phyloP scores from a whole-genome alignment of 75 land plant genomes.

The Isoetes taiwanensis region DNA sequence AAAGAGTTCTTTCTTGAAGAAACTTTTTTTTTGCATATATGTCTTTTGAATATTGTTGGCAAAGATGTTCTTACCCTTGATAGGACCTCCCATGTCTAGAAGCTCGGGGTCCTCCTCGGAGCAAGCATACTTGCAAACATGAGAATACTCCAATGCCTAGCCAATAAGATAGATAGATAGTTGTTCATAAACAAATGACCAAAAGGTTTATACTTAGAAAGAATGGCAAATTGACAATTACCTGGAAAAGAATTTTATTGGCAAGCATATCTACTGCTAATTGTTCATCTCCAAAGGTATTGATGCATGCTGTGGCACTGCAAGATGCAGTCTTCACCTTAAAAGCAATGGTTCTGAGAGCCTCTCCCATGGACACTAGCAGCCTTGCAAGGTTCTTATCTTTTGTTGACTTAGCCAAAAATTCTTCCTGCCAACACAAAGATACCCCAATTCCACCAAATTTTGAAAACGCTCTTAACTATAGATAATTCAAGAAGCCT shows the following conservation, averaged over 20 bases:
- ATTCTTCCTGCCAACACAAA: slow-evolving; percentile 59
- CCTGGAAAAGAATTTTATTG: slow-evolving; percentile 92
- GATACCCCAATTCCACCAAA: neutral
- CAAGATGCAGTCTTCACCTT: slow-evolving; percentile 96
- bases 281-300: slow-evolving; percentile 94
- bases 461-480: no score
- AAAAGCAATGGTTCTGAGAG: slow-evolving; percentile 81
- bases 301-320: slow-evolving; percentile 90
- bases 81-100: slow-evolving; percentile 92
- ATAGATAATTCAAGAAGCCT: no score
- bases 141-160: slow-evolving; percentile 76
- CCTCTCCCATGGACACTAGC: slow-evolving; percentile 87
- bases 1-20: neutral
- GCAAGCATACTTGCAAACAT: slow-evolving; percentile 97
- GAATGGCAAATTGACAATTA: neutral
- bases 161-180: neutral
- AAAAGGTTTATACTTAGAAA: neutral
- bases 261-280: slow-evolving; percentile 94
- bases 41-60: neutral
- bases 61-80: slow-evolving; percentile 34
- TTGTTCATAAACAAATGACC: neutral
- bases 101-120: slow-evolving; percentile 92
- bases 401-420: slow-evolving; percentile 53
- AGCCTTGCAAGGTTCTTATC: slow-evolving; percentile 65
- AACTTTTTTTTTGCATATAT: neutral